Conservation (phyloP, 805 yeast genomes). For the Ogataea saltuana region DNA sequence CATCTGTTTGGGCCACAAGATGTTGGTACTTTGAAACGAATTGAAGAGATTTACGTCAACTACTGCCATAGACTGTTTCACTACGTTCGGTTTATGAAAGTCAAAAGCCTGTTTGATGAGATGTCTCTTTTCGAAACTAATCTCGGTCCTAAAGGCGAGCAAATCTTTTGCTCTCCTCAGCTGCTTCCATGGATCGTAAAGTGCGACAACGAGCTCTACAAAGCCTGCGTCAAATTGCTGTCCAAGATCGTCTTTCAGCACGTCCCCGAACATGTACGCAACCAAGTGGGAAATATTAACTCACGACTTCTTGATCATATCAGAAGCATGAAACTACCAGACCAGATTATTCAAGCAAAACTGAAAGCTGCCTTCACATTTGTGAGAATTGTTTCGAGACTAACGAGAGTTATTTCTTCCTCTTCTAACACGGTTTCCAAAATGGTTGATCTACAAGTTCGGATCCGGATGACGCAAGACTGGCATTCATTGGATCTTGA, state of each 20-base stretch:
- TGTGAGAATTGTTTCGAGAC: conserved; percentile 20
- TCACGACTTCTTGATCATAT: conserved; percentile 48
- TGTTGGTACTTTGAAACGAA: conserved; percentile 8
- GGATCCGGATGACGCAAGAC: conserved; percentile 17
- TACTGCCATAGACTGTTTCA: conserved; percentile 68
- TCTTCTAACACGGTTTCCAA: conserved; percentile 43
- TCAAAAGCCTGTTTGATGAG: conserved; percentile 57
- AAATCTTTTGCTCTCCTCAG: conserved; percentile 51
- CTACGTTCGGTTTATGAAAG: conserved; percentile 64
- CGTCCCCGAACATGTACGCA: conserved; percentile 58
- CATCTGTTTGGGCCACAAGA: conserved; percentile 16
- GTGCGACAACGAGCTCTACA: conserved; percentile 68
- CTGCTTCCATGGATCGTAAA: conserved; percentile 62
- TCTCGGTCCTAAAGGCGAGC: conserved; percentile 63
- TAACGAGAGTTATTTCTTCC: conserved; percentile 24
- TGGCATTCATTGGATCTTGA: conserved; percentile 45
- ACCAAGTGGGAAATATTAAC: conserved; percentile 55
- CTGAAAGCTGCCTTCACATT: conserved; percentile 45
- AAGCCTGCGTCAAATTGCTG: conserved; percentile 54
- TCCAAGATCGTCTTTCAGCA: conserved; percentile 59
- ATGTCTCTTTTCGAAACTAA: conserved; percentile 52
- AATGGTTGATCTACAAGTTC: conserved; percentile 45
- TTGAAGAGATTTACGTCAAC: conserved; percentile 60
- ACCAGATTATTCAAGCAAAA: conserved; percentile 51
- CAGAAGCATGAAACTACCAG: conserved; percentile 47